Evolutionary conservation across 345 rosid genomes (phyloP).

Genomic region (Hypericum perforatum): DNA sequence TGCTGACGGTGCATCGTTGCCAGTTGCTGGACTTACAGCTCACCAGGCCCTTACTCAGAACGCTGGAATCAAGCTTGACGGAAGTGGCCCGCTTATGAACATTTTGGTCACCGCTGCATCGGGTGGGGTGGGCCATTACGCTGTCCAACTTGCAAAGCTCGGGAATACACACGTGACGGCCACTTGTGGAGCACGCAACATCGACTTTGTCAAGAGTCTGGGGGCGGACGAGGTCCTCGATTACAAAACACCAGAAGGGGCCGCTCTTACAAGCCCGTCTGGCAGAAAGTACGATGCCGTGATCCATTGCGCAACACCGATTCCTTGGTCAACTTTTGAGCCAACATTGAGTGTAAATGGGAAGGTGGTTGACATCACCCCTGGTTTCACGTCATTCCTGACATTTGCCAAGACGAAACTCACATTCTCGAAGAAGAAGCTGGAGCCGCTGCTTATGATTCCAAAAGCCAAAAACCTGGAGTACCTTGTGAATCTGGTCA

Average conservation of each 20-base stretch:
- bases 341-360: conserved; percentile 14
- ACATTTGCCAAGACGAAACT: conserved; percentile 12
- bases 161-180: conserved; percentile 20
- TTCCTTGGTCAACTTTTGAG: conserved; percentile 18
- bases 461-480: conserved; percentile 13
- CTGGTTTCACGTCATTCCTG: conserved; percentile 4
- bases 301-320: conserved; percentile 14
- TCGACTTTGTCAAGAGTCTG: conserved; percentile 12
- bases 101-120: conserved; percentile 22
- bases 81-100: conserved; percentile 10
- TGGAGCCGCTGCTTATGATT: conserved; percentile 13
- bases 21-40: conserved; percentile 20
- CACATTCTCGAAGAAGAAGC: conserved; percentile 17
- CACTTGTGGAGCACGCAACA: conserved; percentile 21
- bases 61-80: conserved; percentile 18
- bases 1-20: conserved; percentile 19
- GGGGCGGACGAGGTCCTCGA: conserved; percentile 21
- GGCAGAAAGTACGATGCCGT: conserved; percentile 20
- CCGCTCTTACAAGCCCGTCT: conserved; percentile 19
- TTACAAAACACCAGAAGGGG: conserved; percentile 21
- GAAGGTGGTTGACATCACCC: conserved; percentile 19
- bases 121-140: conserved; percentile 21
- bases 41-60: conserved; percentile 17
- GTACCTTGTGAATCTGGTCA: conserved; percentile 14
- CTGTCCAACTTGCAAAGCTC: conserved; percentile 20